A percentile compares a stretch with the other conserved stretches of the same genome.
Evolutionary conservation across 208 protist species (phyloP).

Genomic region (Angomonas deanei): DNA sequence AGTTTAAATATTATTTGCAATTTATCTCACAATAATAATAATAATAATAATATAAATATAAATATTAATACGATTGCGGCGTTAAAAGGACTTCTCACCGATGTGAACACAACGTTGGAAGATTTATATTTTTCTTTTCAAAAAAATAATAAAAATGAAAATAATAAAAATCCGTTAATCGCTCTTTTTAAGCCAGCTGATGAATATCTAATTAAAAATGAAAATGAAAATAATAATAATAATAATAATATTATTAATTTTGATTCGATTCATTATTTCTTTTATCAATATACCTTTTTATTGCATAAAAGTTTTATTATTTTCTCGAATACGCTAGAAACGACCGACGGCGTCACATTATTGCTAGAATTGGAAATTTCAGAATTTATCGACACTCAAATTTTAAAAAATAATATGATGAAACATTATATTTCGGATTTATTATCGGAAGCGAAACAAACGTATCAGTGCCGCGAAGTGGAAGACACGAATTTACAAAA

Average conservation of each 20-base stretch:
- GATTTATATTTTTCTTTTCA: no score
- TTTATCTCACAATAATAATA: not conserved
- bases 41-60: constrained; percentile 16
- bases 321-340: not conserved
- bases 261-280: not conserved
- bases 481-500: not conserved
- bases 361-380: not conserved
- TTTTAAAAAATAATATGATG: no score
- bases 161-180: not conserved
- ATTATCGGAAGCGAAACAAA: no score
- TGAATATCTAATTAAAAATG: not conserved
- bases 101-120: constrained; percentile 26
- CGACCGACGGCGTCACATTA: not conserved
- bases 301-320: not conserved
- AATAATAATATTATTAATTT: not conserved
- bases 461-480: not conserved
- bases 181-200: not conserved
- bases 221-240: not conserved
- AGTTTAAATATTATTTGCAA: not conserved
- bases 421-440: no score
- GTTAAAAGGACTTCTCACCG: constrained; percentile 48
- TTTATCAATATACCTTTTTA: not conserved
- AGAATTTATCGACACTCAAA: no score
- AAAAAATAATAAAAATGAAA: no score
- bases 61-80: constrained; percentile 68